These are phyloP conservation scores for Sporothrix euskadiensis DNA, from an alignment of 2,329 filamentous ascomycete genomes.

Conservation along the genomic window DNA sequence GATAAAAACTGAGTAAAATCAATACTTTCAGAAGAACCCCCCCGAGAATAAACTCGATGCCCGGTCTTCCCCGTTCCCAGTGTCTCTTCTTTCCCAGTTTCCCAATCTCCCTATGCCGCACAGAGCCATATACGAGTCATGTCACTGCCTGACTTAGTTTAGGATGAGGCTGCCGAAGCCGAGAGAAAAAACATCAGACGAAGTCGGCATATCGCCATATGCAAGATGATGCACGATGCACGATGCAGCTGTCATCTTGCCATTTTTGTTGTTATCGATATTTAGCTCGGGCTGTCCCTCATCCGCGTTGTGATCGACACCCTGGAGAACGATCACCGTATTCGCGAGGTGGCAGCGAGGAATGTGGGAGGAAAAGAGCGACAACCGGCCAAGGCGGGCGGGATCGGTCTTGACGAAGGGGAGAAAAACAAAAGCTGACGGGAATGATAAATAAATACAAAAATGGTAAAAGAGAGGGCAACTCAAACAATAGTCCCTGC, in stretches of 20 bases:
- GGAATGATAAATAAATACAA: not conserved
- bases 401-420: not conserved
- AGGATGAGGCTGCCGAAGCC: not conserved
- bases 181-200: slow-evolving; percentile 2
- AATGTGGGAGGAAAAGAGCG: slow-evolving; percentile 1
- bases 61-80: not conserved
- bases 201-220: not conserved
- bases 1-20: not conserved
- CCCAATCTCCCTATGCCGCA: not conserved
- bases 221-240: slow-evolving; percentile 3
- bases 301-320: not conserved
- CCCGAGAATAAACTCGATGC: not conserved
- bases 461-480: not conserved
- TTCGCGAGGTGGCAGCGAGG: not conserved
- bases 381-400: not conserved
- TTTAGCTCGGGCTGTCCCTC: not conserved
- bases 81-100: slow-evolving; percentile 4
- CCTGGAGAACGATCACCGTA: not conserved
- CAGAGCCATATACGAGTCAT: not conserved
- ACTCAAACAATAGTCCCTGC: not conserved
- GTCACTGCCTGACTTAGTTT: not conserved
- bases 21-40: not conserved
- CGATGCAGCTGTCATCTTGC: not conserved
- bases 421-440: not conserved
- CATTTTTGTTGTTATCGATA: not conserved